These are phyloP conservation scores for Apiospora sp. DNA, from an alignment of 2,329 filamentous ascomycete genomes.

Conservation along the genomic window DNA sequence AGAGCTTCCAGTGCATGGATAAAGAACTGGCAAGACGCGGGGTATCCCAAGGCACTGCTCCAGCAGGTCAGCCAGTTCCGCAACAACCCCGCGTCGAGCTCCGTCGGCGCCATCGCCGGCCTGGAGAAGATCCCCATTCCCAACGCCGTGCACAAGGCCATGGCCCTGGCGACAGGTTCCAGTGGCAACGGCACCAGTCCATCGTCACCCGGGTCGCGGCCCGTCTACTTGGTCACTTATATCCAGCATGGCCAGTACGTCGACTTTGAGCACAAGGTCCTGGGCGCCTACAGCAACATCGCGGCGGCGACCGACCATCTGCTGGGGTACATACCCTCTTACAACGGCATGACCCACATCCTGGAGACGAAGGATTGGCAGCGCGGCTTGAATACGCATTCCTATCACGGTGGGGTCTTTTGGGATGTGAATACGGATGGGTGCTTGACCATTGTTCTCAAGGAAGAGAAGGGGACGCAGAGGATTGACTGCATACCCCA, in stretches of 20 bases:
- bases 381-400: background rate
- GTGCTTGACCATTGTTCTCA: background rate
- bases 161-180: background rate
- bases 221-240: conserved; percentile 11
- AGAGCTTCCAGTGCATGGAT: background rate
- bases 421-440: background rate
- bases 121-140: background rate
- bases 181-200: background rate
- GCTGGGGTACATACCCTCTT: background rate
- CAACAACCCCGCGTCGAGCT: background rate
- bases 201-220: background rate
- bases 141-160: conserved; percentile 12
- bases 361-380: background rate
- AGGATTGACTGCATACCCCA: background rate
- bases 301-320: background rate
- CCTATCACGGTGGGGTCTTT: background rate
- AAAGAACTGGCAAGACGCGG: background rate
- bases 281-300: conserved; percentile 1
- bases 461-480: background rate
- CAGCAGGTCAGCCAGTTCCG: conserved; percentile 8
- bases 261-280: background rate
- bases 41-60: conserved; percentile 9
- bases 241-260: background rate
- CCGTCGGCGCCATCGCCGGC: background rate
- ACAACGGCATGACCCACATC: background rate